These are phyloP conservation scores for Diaporthe vaccinii DNA, from an alignment of 2,329 filamentous ascomycete genomes.

Conservation along the genomic window DNA sequence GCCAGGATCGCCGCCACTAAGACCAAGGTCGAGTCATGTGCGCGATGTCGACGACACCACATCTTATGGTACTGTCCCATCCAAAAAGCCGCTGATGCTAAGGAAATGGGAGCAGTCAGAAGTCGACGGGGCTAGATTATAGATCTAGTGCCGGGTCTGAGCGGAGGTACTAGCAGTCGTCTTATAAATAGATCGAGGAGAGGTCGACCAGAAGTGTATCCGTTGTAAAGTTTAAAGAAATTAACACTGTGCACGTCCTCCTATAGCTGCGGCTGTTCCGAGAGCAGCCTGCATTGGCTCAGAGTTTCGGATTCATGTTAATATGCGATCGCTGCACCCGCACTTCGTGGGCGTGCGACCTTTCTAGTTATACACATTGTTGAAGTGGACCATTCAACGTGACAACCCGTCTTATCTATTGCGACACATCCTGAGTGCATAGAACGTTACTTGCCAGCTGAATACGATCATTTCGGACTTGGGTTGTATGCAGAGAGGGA, in stretches of 20 bases:
- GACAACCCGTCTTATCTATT: neutral
- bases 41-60: neutral
- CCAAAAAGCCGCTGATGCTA: neutral
- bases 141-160: neutral
- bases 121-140: neutral
- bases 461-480: neutral
- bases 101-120: no score
- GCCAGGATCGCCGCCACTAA: neutral
- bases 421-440: neutral
- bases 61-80: neutral
- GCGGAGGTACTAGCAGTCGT: neutral
- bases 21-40: neutral
- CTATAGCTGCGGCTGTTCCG: neutral
- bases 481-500: neutral
- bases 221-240: slow-evolving; percentile 5
- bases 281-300: neutral
- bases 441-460: neutral
- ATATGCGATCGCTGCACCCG: neutral
- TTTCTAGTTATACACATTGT: neutral
- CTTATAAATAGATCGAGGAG: neutral
- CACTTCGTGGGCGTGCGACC: neutral
- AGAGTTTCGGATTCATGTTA: neutral
- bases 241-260: slow-evolving; percentile 2
- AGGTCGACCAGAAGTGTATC: neutral
- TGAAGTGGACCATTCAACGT: neutral